phyloP scores from a whole-genome alignment of 148 eudicot genomes.

The Nyssa sinensis region DNA sequence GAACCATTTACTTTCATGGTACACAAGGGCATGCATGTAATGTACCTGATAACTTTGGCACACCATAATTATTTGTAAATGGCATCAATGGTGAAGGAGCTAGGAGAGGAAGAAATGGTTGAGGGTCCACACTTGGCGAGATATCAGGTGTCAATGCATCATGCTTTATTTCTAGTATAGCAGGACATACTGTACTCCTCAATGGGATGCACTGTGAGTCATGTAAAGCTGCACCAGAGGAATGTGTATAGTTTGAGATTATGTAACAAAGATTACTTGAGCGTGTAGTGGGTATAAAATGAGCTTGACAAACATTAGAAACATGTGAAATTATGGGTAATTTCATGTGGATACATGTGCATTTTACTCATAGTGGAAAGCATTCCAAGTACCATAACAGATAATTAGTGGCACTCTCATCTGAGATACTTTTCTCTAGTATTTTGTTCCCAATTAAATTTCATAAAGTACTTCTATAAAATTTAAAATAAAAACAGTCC shows the following conservation, averaged over 20 bases:
- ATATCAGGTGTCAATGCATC: slow-evolving; percentile 4
- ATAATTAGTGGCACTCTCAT: no score
- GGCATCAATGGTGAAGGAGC: slow-evolving; percentile 40
- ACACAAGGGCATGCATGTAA: background rate
- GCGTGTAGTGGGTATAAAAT: background rate
- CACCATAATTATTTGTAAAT: slow-evolving; percentile 12
- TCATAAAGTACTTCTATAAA: no score
- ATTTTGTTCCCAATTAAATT: no score
- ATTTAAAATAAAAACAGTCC: no score
- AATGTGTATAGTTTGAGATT: background rate
- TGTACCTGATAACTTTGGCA: slow-evolving; percentile 34
- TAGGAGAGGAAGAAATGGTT: slow-evolving; percentile 25
- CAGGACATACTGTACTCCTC: background rate
- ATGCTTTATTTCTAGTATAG: background rate
- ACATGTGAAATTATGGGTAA: background rate
- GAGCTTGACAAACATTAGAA: background rate
- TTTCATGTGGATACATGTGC: no score
- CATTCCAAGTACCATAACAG: no score
- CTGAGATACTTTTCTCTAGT: no score
- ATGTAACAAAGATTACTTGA: no score
- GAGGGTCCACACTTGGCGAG: slow-evolving; percentile 22
- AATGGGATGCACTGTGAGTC: slow-evolving; percentile 11
- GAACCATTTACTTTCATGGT: background rate
- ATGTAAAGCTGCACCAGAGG: slow-evolving; percentile 12
- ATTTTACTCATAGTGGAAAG: no score